Percentiles rank a stretch among this genome's conserved stretches.
phyloP scores from a whole-genome alignment of 805 yeast genomes.

The Wickerhamomyces rabaulensis region DNA sequence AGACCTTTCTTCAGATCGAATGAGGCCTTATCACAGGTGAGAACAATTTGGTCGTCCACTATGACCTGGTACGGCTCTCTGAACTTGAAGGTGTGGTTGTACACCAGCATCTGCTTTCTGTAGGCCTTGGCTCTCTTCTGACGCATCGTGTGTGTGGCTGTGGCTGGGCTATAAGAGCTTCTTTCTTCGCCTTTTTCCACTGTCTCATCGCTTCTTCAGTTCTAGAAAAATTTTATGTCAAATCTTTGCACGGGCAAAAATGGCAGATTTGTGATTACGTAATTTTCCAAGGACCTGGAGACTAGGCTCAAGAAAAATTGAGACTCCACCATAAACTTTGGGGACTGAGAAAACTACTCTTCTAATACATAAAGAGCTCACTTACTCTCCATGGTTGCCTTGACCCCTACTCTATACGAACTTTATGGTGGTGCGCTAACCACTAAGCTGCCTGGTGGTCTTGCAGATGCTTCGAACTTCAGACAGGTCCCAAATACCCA shows the following conservation, averaged over 20 bases:
- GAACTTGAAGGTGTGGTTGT: conserved; percentile 82
- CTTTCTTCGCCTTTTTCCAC: too few relatives aligned
- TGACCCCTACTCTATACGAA: conserved; percentile 12
- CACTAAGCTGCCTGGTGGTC: conserved; percentile 49
- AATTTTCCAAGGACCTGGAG: too few relatives aligned
- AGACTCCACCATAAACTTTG: too few relatives aligned
- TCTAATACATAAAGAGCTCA: too few relatives aligned
- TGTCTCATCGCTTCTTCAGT: too few relatives aligned
- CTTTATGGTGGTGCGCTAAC: conserved; percentile 84
- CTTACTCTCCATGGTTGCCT: not conserved
- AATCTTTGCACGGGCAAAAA: not conserved
- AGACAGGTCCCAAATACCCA: conserved; percentile 91
- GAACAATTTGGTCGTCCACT: conserved; percentile 75
- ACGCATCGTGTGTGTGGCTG: conserved; percentile 54
- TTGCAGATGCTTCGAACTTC: conserved; percentile 71
- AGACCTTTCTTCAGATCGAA: conserved; percentile 81
- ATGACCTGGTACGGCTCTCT: conserved; percentile 90
- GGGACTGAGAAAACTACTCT: too few relatives aligned
- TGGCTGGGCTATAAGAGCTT: not conserved
- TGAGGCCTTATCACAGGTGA: conserved; percentile 58
- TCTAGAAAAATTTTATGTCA: not conserved
- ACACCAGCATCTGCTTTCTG: conserved; percentile 85
- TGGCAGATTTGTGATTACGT: not conserved
- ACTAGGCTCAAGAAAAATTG: too few relatives aligned
- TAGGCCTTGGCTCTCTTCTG: conserved; percentile 94